Percentiles rank a stretch among this genome's conserved stretches.
Evolutionary conservation across 768 basidiomycete genomes (phyloP).

Genomic region (Sutorius australiensis): DNA sequence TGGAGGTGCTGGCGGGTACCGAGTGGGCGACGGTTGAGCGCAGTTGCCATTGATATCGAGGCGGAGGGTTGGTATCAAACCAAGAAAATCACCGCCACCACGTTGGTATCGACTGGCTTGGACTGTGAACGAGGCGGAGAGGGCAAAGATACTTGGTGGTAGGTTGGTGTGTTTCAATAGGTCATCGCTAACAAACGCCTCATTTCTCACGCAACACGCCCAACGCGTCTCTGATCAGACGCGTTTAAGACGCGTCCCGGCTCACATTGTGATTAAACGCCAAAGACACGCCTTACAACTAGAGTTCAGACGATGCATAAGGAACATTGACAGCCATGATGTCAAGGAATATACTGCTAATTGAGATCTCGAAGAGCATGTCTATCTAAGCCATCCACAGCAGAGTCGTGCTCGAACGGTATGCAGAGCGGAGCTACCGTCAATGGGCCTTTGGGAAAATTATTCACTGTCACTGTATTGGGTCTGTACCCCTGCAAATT

Average conservation of each 20-base stretch:
- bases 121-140: background rate
- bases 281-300: background rate
- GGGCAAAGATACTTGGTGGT: constrained; percentile 6
- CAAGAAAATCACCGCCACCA: constrained; percentile 1
- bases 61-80: background rate
- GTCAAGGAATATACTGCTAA: constrained; percentile 7
- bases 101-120: background rate
- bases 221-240: constrained; percentile 13
- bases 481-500: constrained; percentile 8
- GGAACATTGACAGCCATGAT: constrained; percentile 1
- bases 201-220: constrained; percentile 26
- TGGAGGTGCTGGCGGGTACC: constrained; percentile 40
- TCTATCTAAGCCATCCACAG: constrained; percentile 18
- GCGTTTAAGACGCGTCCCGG: constrained; percentile 26
- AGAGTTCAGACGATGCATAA: constrained; percentile 1
- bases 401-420: constrained; percentile 6
- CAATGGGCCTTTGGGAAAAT: background rate
- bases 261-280: background rate
- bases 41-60: constrained; percentile 38
- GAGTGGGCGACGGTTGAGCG: constrained; percentile 46
- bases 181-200: constrained; percentile 10
- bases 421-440: constrained; percentile 6
- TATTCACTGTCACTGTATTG: background rate
- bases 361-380: constrained; percentile 24
- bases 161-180: constrained; percentile 1